Percentiles rank a stretch among this genome's conserved stretches.
phyloP scores from a whole-genome alignment of 2,329 filamentous ascomycete species.

The Ceratocystis variospora region DNA sequence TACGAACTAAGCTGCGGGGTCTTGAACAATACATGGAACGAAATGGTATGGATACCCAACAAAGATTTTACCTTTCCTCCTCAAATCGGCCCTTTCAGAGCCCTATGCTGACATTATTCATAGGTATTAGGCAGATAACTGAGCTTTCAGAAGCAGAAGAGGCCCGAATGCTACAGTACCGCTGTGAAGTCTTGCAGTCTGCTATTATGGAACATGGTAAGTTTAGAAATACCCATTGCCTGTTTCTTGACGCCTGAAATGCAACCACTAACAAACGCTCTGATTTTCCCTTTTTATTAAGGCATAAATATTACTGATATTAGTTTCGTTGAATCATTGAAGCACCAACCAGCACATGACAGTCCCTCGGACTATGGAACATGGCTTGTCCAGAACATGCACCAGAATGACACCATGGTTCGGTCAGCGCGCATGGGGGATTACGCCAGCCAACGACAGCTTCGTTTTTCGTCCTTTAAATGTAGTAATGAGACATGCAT shows the following conservation, averaged over 20 bases:
- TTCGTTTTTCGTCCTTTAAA: conserved; percentile 31
- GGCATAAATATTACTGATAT: conserved; percentile 33
- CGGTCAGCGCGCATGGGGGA: conserved; percentile 17
- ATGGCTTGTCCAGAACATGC: conserved; percentile 14
- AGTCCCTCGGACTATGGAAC: conserved; percentile 6
- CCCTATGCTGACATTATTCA: not conserved
- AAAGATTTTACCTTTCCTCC: conserved; percentile 25
- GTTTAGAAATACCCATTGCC: conserved; percentile 19
- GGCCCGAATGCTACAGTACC: conserved; percentile 42
- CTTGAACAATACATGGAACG: conserved; percentile 36
- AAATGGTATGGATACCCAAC: conserved; percentile 31
- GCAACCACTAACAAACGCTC: not conserved
- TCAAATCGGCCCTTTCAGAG: not conserved
- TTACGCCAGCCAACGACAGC: conserved; percentile 19
- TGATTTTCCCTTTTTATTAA: conserved; percentile 21
- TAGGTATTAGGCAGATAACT: conserved; percentile 25
- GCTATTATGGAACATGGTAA: conserved; percentile 37
- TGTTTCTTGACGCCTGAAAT: not conserved
- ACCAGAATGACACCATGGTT: conserved; percentile 10
- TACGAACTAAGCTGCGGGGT: conserved; percentile 40
- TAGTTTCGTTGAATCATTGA: conserved; percentile 29
- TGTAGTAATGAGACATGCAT: conserved; percentile 42
- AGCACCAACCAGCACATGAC: conserved; percentile 27
- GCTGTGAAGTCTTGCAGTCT: conserved; percentile 44
- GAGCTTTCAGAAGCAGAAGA: conserved; percentile 43